Evolutionary conservation across 2,329 filamentous ascomycete genomes (phyloP), one percentile per base, ranked within the genome.

Genomic region (Cylindrodendrum hubeiense): DNA sequence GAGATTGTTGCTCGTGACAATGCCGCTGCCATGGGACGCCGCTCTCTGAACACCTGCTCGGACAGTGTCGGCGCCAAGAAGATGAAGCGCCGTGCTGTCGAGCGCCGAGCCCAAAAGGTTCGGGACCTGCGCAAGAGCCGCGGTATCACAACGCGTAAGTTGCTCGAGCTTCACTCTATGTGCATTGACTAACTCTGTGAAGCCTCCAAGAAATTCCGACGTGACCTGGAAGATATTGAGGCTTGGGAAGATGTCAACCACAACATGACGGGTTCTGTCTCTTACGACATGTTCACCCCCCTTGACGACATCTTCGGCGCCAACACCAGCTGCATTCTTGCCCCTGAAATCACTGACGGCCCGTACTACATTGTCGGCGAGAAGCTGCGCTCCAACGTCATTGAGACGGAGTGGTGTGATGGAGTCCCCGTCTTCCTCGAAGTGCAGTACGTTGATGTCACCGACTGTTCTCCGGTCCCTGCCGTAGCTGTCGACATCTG

Each of bases 401-500:
- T 73, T 10, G 83, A 85, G 39, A 74, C 71, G 12, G 75, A 84
- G 65, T 70, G 4, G 24, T 65, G 62, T 46, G 63, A 65, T 2
- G 83, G 82, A 50, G 74, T 85, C 4, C 73, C 77, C 4, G 63
- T 84, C 21, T 76, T 78, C 59, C 71, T 84, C 17, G 82, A 85
- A 59, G 74, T 82, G 51, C 81, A 84, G 65, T 76, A 83, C 66
- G 77, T 84, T 46, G 78, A 84, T 65, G 77, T 80, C 30, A 74
- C 78, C 24, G 82, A 79, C 47, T 84, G 82, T 73, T 71, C 79
- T 58, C 77, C 80, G 2, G 74, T 84, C 2, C 75, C 78, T 5
- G 68, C 76, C 33, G 75, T 82, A n/a, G 78, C 79, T 65, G 64
- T 84, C 9, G 82, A 85, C 63, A 74, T 81, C 33, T 84, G 83